phyloP scores from a whole-genome alignment of 768 basidiomycete genomes.

The Mycena floridula region DNA sequence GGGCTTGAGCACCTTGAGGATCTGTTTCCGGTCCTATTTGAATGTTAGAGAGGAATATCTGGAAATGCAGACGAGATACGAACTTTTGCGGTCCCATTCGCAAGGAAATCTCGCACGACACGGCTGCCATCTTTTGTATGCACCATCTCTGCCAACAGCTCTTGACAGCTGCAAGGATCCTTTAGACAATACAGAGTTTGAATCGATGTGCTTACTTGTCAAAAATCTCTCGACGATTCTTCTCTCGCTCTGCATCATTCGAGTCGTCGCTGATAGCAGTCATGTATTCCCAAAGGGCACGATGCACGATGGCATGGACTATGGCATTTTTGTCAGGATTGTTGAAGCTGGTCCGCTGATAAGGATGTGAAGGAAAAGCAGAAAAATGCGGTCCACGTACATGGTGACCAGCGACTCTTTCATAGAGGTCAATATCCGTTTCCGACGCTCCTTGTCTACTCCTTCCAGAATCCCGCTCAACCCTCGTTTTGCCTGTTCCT shows the following conservation, averaged over 20 bases:
- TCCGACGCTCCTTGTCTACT: constrained; percentile 55
- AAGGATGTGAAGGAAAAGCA: constrained; percentile 1
- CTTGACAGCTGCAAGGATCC: constrained; percentile 55
- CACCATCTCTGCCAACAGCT: constrained; percentile 85
- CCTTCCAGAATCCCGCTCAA: constrained; percentile 63
- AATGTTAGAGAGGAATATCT: background rate
- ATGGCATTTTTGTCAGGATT: constrained; percentile 88
- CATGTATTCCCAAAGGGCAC: constrained; percentile 83
- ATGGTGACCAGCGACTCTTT: constrained; percentile 72
- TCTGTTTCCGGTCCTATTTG: constrained; percentile 79
- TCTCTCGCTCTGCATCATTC: constrained; percentile 66
- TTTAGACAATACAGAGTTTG: background rate
- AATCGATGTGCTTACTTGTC: constrained; percentile 50
- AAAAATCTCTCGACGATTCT: constrained; percentile 71
- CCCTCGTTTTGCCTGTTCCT: constrained; percentile 59
- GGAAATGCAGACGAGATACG: background rate
- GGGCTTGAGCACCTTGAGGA: constrained; percentile 83
- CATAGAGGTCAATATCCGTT: constrained; percentile 58
- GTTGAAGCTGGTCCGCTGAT: constrained; percentile 58
- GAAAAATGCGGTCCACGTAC: constrained; percentile 35
- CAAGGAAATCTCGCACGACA: constrained; percentile 80
- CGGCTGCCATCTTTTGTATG: constrained; percentile 92
- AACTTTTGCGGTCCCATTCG: constrained; percentile 78
- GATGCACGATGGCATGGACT: constrained; percentile 83
- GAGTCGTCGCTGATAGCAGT: constrained; percentile 48